Evolutionary conservation across 1,284 basidiomycete species (phyloP).

Genomic region (Golubevia sp.): DNA sequence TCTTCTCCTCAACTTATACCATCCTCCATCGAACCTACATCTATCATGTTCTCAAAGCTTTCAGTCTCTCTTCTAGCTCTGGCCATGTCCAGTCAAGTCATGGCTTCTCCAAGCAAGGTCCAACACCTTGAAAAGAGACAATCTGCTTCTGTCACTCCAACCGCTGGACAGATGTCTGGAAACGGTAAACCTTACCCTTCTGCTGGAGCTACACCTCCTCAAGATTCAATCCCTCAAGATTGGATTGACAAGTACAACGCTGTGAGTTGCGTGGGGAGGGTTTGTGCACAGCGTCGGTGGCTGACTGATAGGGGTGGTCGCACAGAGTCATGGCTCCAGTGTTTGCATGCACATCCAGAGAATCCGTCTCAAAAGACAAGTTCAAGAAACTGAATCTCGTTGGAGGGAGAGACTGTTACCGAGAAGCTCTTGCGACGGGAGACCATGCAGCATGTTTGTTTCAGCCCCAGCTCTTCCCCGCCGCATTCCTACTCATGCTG

Average conservation of each 20-base stretch:
- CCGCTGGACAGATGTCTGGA: neutral
- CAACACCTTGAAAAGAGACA: neutral
- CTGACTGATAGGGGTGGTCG: no score
- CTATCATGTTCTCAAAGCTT: neutral
- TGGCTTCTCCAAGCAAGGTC: neutral
- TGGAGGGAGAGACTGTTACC: no score
- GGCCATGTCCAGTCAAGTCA: neutral
- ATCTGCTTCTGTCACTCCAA: neutral
- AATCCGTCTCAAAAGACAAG: no score
- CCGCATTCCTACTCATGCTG: no score
- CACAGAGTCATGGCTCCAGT: no score
- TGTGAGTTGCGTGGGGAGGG: neutral
- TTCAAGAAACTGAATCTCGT: no score
- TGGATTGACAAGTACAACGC: neutral
- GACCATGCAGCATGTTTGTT: no score
- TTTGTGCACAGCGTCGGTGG: neutral
- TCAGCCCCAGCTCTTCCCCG: no score
- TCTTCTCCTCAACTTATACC: no score
- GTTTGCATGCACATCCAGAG: no score
- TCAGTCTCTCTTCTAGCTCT: neutral
- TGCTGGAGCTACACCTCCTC: slow-evolving; percentile 30
- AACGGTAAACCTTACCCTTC: slow-evolving; percentile 42
- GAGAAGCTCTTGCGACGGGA: no score
- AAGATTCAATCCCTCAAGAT: neutral
- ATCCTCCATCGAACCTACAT: no score